Evolutionary conservation across 2,329 filamentous ascomycete genomes (phyloP).

Genomic region (Stagonosporopsis chrysanthemi): DNA sequence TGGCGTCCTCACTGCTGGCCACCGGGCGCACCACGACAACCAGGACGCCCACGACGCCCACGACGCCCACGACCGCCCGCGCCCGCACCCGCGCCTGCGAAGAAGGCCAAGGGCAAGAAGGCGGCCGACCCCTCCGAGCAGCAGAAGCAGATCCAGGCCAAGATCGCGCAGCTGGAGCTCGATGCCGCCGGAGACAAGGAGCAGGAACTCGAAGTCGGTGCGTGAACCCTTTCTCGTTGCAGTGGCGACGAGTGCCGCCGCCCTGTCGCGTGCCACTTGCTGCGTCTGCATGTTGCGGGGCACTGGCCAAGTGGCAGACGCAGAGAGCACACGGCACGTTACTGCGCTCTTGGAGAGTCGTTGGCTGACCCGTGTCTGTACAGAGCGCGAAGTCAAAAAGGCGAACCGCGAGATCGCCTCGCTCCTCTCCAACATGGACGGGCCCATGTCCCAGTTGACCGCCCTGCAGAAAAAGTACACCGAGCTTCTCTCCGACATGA

Average conservation of each 20-base stretch:
- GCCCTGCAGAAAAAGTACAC: constrained; percentile 89
- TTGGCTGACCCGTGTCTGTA: constrained; percentile 41
- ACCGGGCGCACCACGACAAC: constrained; percentile 36
- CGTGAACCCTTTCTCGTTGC: constrained; percentile 24
- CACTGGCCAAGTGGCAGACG: not conserved
- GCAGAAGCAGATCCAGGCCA: constrained; percentile 87
- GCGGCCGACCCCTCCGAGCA: constrained; percentile 84
- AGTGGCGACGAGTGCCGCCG: constrained; percentile 1
- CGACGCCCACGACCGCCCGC: constrained; percentile 34
- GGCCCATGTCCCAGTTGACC: constrained; percentile 89
- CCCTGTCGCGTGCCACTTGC: constrained; percentile 13
- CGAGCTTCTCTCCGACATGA: constrained; percentile 92
- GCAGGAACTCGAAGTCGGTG: constrained; percentile 94
- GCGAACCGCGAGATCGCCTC: constrained; percentile 89
- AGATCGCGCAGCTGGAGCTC: constrained; percentile 93
- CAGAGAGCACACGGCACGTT: constrained; percentile 4
- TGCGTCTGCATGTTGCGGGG: not conserved
- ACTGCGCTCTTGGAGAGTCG: constrained; percentile 11
- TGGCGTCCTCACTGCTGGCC: constrained; percentile 39
- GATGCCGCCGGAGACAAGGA: constrained; percentile 94
- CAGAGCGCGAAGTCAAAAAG: constrained; percentile 93
- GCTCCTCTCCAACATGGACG: constrained; percentile 86
- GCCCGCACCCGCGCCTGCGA: constrained; percentile 63
- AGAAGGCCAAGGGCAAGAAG: constrained; percentile 88
- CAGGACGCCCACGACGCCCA: too few relatives aligned